Conservation (phyloP, 202 grass and related monocot species). For the Bolboschoenoplectus hybrid region DNA sequence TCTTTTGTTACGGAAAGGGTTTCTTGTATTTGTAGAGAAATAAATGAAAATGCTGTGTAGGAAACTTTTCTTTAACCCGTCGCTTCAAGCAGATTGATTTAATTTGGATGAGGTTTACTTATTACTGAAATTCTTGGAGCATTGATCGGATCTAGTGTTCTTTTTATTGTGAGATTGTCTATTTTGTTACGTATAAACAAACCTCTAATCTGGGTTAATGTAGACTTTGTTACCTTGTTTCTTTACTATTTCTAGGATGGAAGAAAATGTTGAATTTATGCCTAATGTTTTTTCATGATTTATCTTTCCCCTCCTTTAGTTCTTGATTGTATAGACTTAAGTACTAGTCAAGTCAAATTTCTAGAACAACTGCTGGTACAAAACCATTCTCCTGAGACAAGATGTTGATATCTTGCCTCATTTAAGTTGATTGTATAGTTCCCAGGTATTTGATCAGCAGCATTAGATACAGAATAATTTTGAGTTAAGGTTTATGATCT, state of each 20-base stretch:
- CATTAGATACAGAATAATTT: neutral
- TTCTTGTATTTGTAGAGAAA: neutral
- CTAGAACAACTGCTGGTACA: neutral
- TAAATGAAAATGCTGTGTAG: constrained; percentile 12
- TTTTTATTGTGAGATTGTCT: neutral
- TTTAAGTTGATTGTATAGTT: neutral
- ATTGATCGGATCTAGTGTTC: neutral
- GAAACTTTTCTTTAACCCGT: neutral
- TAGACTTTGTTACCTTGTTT: neutral
- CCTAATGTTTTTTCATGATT: neutral
- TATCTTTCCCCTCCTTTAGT: neutral
- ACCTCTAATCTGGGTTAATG: constrained; percentile 8
- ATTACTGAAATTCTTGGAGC: neutral
- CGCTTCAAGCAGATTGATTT: neutral
- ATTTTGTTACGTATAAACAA: neutral
- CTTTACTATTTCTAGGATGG: neutral
- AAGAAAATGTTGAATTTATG: neutral
- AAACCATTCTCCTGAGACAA: neutral
- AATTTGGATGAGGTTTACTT: neutral
- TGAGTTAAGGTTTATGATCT: neutral
- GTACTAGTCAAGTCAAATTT: constrained; percentile 5
- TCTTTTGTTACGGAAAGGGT: constrained; percentile 20
- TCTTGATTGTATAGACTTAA: constrained; percentile 28
- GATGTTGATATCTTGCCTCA: neutral
- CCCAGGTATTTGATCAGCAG: neutral